Evolutionary conservation across 108 stramenopile species (phyloP), one percentile per base, ranked within the genome.

Genomic region (Epithemia pelagica): DNA sequence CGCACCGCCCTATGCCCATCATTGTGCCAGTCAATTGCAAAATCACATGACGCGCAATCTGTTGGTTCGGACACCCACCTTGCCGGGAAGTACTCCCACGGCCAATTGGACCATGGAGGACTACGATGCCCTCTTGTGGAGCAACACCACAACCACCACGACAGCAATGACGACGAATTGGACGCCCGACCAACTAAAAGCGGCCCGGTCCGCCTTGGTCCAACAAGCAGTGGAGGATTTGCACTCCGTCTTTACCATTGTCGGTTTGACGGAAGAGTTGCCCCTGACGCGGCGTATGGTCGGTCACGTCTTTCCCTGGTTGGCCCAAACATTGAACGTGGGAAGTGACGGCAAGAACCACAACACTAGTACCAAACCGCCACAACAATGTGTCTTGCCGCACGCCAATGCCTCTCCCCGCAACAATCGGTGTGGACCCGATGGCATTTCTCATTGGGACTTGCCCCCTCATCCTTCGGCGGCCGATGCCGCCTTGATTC

Each of bases 31-130:
- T 0, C 86, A 91, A 74, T 59, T 91, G 51, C 70, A 75, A 30
- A 85, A 88, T 54, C 90, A 91, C 61, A 74, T 83, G 64, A 76
- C 81, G 0, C 73, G 78, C 46, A 91, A 91, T 68, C 61, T 91
- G 33, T 46, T 46, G 37, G 15, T 15, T 15, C 5, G 15, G 5
- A 15, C 10, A 5, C 10, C 10, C 37, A 15, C 10, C 37, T 5
- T 5, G 5, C 10, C 10, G 5, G 76, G 59, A 29, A 46, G 68
- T 23, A n/a, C 56, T 5, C 26, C 26, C 7, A 10, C 5, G 10
- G 10, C 5, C 10, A 46, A 46, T 15, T 5, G 15, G 15, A 46
- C 37, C 37, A 46, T 46, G 37, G 15, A 10, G 5, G 37, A 46
- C 15, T 46, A 46, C 37, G 37, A 46, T 46, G 10, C 5, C 5